phyloP scores from a whole-genome alignment of 225 moss, liverwort and hornwort species.

The Polytrichum formosum region DNA sequence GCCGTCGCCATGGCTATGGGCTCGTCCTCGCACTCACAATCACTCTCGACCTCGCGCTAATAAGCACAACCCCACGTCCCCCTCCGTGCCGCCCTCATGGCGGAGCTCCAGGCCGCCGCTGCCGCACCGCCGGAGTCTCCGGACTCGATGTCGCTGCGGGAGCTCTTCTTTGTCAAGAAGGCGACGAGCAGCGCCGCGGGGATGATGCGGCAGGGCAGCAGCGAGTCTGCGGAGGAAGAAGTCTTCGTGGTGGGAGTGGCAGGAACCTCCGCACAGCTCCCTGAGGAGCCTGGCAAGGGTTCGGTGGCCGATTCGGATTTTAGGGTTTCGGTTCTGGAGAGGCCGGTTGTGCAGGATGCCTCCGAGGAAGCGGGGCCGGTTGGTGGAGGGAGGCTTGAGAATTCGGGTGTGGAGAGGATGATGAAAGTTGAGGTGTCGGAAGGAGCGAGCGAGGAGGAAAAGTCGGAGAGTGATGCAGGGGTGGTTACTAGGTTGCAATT shows the following conservation, averaged over 20 bases:
- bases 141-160: not conserved
- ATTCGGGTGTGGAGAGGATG: not conserved
- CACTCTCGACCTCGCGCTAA: not conserved
- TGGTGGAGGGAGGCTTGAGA: no score
- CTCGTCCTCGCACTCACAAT: no score
- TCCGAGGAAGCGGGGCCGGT: not conserved
- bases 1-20: no score
- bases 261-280: no score
- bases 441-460: slow-evolving; percentile 28
- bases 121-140: not conserved
- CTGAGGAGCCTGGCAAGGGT: not conserved
- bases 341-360: not conserved
- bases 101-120: not conserved
- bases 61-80: no score
- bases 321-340: slow-evolving; percentile 8
- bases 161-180: slow-evolving; percentile 1
- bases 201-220: not conserved
- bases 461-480: slow-evolving; percentile 27
- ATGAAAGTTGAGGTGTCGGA: slow-evolving; percentile 12
- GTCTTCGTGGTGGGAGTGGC: not conserved
- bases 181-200: not conserved
- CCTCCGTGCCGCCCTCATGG: no score
- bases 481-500: slow-evolving; percentile 55
- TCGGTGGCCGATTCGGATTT: not conserved
- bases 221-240: not conserved